A percentile compares a stretch with the other conserved stretches of the same genome.
Evolutionary conservation across 2,329 filamentous ascomycete species (phyloP).

Genomic region (Ceratocystis ficicola): DNA sequence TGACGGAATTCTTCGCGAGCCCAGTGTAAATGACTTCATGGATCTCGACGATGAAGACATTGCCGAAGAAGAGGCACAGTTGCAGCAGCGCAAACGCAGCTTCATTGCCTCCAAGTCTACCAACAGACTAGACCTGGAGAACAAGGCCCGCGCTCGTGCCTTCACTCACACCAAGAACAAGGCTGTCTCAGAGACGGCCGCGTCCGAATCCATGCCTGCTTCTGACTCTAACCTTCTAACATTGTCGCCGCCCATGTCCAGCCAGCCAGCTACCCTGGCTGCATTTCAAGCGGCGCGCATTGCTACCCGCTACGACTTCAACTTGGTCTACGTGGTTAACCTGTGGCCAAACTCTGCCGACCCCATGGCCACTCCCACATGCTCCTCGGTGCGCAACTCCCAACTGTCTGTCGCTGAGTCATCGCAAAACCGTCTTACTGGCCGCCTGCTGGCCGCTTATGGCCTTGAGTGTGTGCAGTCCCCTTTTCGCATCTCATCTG

Average conservation of each 20-base stretch:
- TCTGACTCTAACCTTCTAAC: constrained; percentile 32
- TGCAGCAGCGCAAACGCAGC: constrained; percentile 18
- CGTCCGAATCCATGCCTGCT: constrained; percentile 22
- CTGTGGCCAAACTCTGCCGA: constrained; percentile 38
- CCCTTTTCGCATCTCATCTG: constrained; percentile 41
- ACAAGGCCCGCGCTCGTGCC: constrained; percentile 13
- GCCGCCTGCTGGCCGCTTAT: constrained; percentile 44
- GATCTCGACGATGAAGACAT: constrained; percentile 47
- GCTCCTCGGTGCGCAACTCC: neutral
- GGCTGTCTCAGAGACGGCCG: neutral
- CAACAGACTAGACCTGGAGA: constrained; percentile 13
- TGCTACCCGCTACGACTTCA: constrained; percentile 44
- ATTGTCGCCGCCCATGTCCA: constrained; percentile 35
- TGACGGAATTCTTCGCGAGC: constrained; percentile 35
- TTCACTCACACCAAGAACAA: constrained; percentile 12
- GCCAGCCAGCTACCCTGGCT: constrained; percentile 36
- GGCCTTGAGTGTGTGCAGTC: constrained; percentile 40
- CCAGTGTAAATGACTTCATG: constrained; percentile 43
- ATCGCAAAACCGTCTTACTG: constrained; percentile 30
- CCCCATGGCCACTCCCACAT: constrained; percentile 16
- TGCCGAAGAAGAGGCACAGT: constrained; percentile 32
- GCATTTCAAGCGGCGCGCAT: constrained; percentile 45
- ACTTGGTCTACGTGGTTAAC: constrained; percentile 47
- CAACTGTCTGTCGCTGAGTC: constrained; percentile 17
- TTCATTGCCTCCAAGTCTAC: neutral